A percentile compares a stretch with the other conserved stretches of the same genome.
phyloP scores from a whole-genome alignment of 2,329 filamentous ascomycete species.

The Xylaria arbuscula region DNA sequence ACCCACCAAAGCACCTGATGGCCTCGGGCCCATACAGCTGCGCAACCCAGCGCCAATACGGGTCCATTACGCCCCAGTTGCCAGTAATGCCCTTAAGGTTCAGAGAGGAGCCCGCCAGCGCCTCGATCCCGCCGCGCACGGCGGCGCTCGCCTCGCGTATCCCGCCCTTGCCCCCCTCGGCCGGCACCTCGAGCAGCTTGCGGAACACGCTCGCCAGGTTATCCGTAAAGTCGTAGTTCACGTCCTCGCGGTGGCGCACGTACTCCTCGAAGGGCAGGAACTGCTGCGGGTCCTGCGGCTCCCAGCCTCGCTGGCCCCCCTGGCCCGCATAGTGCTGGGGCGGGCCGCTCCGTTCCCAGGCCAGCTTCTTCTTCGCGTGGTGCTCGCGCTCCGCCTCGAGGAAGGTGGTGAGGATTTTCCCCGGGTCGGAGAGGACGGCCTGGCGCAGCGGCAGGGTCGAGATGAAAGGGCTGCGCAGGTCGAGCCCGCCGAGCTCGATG shows the following conservation, averaged over 20 bases:
- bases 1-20: constrained; percentile 57
- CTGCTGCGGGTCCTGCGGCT: constrained; percentile 45
- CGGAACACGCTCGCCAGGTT: constrained; percentile 52
- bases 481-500: constrained; percentile 58
- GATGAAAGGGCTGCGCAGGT: constrained; percentile 60
- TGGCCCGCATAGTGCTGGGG: constrained; percentile 27
- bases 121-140: constrained; percentile 42
- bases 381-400: constrained; percentile 51
- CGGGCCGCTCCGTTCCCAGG: constrained; percentile 49
- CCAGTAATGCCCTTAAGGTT: constrained; percentile 22
- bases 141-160: constrained; percentile 41
- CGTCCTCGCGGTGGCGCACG: constrained; percentile 51
- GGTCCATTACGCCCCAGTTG: constrained; percentile 51
- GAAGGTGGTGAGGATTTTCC: constrained; percentile 46
- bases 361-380: constrained; percentile 52
- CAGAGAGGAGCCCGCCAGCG: constrained; percentile 29
- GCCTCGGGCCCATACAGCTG: constrained; percentile 59
- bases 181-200: constrained; percentile 52
- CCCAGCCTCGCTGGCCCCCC: constrained; percentile 45
- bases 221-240: constrained; percentile 33
- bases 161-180: constrained; percentile 44
- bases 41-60: constrained; percentile 62
- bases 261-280: constrained; percentile 62
- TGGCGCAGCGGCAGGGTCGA: constrained; percentile 55
- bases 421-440: constrained; percentile 45